Base-by-base conservation (phyloP, 306 rosid species). In the Potentilla sterilis region DNA sequence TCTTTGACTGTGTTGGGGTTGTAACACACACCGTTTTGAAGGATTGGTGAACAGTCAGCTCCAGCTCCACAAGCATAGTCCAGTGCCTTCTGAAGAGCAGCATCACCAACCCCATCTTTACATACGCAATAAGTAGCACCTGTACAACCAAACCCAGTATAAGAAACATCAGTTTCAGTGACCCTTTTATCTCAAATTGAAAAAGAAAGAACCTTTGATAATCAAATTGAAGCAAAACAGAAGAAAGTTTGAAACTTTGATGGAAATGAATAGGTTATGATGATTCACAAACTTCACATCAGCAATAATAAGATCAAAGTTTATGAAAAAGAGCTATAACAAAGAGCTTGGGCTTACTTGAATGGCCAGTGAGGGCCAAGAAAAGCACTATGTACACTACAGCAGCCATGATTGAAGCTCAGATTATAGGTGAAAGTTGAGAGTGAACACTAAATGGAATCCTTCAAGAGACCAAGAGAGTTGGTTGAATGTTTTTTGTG, bases 1-100 rank as follows among this genome's bases (percentile, higher is more conserved):
- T 88, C 97, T 46, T 96, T 90, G 8, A 96, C 72, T 19, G 98
- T 92, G 77, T 96, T 96, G 8, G 99, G 99, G 3, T 79, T 67
- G 83, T 51, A 96, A 85, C 99, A 96, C 7, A 74, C 76, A 76
- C 99, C 99, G 86, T 41, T 89, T 77, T 88, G 93, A 9, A 38
- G 1, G 68, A 96, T 87, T 12, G 85, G 85, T 5, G 82, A 18
- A 41, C 99, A 96, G 47, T 96, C 99, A 78, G 99, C 99, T 69
- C 99, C 99, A 54, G 90, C 87, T 79, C 99, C 99, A 83, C 99
- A 96, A 10, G 99, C 99, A 85, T 92, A 96, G 79, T 96, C 99
- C 47, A 96, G 69, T 7, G 86, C 65, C 74, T 83, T 96, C 78
- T 96, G 99, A 76, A 92, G 94, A 24, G n/a, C 34, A 79, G 84